Base-by-base conservation (phyloP, 768 basidiomycete species). In the Agaricus bisporus region DNA sequence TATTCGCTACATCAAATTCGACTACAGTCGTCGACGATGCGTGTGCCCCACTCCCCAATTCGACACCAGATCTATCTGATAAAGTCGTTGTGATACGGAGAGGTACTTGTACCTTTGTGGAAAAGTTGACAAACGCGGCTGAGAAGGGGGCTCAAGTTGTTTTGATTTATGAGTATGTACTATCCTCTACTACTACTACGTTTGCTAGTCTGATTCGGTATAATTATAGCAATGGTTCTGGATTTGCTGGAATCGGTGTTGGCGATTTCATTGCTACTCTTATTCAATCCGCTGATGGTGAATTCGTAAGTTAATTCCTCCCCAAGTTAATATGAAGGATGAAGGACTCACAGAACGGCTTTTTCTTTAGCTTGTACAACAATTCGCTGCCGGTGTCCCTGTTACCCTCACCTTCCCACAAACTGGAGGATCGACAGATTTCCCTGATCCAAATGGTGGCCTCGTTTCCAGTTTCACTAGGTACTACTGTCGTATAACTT, bases 81-180 rank as follows among this genome's bases (percentile, higher is more conserved):
- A 79, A 75, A 52, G 61, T 86, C 12, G 76, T 80, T 11, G 62
- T 89, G 22, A 71, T 86, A 38, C 76, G 80, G 22, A 71, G 82
- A 29, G 86, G 85, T 1, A 74, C 70, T 4, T 86, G 86, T 62
- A 66, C 77, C 1, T 79, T 83, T 49, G 77, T 81, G 43, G 64
- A 72, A 29, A 87, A 86, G 60, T 61, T 82, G 14, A 64, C 66
- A 3, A 82, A 84, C 61, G 67, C 75, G 18, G 75, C 73, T 17
- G 79, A 76, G 0, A 80, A 80, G 56, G 81, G 81, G 2, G 81
- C 70, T 0, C 72, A 71, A 36, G 64, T 69, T 18, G 63, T 70
- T 0, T 60, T 83, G 25, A 78, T 84, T 56, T 84, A 84, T 60
- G 76, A 82, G 81, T 82, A 56, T 44, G 77, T n/a, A n/a, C n/a